Percentiles rank a stretch among this genome's conserved stretches.
These are phyloP conservation scores for Miamiensis avidus DNA, from an alignment of 169 alveolate genomes.

Conservation along the genomic window DNA sequence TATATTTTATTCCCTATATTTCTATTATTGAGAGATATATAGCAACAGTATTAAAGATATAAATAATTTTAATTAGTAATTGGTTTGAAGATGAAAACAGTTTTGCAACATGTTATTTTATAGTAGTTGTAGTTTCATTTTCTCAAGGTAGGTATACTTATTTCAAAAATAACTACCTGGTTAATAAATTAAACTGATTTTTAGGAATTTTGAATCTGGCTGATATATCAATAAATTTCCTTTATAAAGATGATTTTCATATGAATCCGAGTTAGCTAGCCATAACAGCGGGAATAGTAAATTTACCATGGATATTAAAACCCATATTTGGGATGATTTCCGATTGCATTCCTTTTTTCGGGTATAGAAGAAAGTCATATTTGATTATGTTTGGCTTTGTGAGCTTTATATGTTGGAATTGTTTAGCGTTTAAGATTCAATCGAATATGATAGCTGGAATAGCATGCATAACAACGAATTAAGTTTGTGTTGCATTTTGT, in stretches of 20 bases:
- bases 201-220: constrained; percentile 39
- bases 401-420: constrained; percentile 58
- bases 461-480: constrained; percentile 45
- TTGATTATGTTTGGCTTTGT: constrained; percentile 55
- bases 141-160: neutral
- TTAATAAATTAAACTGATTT: too few relatives aligned
- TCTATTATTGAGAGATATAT: too few relatives aligned
- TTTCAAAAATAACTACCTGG: neutral
- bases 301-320: constrained; percentile 80
- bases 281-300: constrained; percentile 51
- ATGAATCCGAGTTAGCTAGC: constrained; percentile 75
- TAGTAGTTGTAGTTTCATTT: neutral
- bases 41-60: too few relatives aligned
- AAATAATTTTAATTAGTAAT: neutral
- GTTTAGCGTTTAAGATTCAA: constrained; percentile 37
- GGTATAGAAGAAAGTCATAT: constrained; percentile 75
- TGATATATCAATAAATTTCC: constrained; percentile 55
- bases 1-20: too few relatives aligned
- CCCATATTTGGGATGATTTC: constrained; percentile 84
- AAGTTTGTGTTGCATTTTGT: constrained; percentile 61
- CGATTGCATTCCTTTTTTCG: constrained; percentile 74
- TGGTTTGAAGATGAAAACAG: neutral
- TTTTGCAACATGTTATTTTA: neutral
- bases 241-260: constrained; percentile 65
- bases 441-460: constrained; percentile 32